Evolutionary conservation across 2,329 filamentous ascomycete genomes (phyloP), one percentile per base, ranked within the genome.

Genomic region (Orbilia quercus): DNA sequence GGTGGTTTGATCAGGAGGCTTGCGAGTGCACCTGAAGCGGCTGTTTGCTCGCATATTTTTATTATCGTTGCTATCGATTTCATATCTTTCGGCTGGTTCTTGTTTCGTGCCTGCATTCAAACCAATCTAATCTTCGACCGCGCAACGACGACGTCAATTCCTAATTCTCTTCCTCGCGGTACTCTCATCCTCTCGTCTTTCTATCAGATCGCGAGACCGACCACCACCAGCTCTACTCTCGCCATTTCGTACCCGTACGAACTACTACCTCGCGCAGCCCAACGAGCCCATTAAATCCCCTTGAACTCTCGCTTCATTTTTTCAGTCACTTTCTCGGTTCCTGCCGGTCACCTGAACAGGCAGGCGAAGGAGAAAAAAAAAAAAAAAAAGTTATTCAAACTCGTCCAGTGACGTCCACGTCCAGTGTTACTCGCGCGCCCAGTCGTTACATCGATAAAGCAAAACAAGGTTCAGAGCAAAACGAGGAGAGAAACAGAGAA

Each of bases 11-110:
- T 51, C 36, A 64, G 53, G 48, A 54, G 40, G 40, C 47, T 44
- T 59, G 23, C 23, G 31, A 18, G 54, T 38, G 51, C 48, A 51
- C 59, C 47, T 54, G 64, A 58, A 57, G 69, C 60, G 60, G 60
- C 34, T 31, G 69, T 73, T 73, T 73, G 69, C 60, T 73, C 60
- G 54, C 60, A 65, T 60, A 71, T 31, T 58, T 71, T n/a, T n/a
- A n/a, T n/a, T 47, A 40, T 31, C 51, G 38, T 64, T 25, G 18
- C 25, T 64, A 47, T 54, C 48, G 54, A 31, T 31, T 9, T 31
- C 28, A n/a, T n/a, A n/a, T n/a, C n/a, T n/a, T n/a, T n/a, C n/a
- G n/a, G n/a, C n/a, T n/a, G 28, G 28, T 9, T 31, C 5, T 31
- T 31, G 28, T 31, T 31, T 50, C 48, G 58, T 64, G 55, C 51